A percentile compares a stretch with the other conserved stretches of the same genome.
Conservation (phyloP, 2,329 filamentous ascomycete species). For the Alternaria sp. region DNA sequence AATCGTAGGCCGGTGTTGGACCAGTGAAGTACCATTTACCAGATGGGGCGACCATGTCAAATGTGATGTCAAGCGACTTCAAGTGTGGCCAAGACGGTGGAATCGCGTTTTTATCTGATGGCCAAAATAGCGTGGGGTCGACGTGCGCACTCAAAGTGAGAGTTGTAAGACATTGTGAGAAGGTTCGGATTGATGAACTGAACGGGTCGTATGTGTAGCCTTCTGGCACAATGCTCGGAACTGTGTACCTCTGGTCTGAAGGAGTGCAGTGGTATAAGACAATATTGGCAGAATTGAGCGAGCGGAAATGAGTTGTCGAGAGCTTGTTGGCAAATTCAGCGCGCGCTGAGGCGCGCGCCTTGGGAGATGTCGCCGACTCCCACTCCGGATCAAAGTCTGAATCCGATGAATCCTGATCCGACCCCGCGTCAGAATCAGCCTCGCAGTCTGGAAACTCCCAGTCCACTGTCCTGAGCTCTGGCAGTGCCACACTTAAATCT, state of each 20-base stretch:
- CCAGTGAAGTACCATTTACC: slow-evolving; percentile 27
- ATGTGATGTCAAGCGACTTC: slow-evolving; percentile 15
- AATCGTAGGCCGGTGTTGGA: not conserved
- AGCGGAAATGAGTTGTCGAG: not conserved
- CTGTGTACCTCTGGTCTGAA: slow-evolving; percentile 6
- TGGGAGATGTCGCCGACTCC: slow-evolving; percentile 6
- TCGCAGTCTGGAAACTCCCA: slow-evolving; percentile 12
- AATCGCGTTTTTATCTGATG: slow-evolving; percentile 4
- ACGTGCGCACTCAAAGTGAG: slow-evolving; percentile 16
- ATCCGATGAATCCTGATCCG: slow-evolving; percentile 9
- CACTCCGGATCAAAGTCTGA: slow-evolving; percentile 3
- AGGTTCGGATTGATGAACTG: slow-evolving; percentile 17
- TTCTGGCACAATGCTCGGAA: slow-evolving; percentile 14
- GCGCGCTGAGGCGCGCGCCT: slow-evolving; percentile 4
- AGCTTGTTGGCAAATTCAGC: slow-evolving; percentile 9
- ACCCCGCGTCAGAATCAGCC: slow-evolving; percentile 2
- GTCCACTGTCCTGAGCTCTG: slow-evolving; percentile 7
- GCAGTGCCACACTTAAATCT: slow-evolving; percentile 2
- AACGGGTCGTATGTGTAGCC: slow-evolving; percentile 16
- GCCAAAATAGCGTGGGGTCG: slow-evolving; percentile 27
- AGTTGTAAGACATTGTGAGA: slow-evolving; percentile 20
- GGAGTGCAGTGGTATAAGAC: slow-evolving; percentile 8
- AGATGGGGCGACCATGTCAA: slow-evolving; percentile 16
- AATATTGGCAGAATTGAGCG: slow-evolving; percentile 6
- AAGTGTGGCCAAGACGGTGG: slow-evolving; percentile 20